Evolutionary conservation across 352 stramenopile species (phyloP).

Genomic region (Aphanomyces euteiches): DNA sequence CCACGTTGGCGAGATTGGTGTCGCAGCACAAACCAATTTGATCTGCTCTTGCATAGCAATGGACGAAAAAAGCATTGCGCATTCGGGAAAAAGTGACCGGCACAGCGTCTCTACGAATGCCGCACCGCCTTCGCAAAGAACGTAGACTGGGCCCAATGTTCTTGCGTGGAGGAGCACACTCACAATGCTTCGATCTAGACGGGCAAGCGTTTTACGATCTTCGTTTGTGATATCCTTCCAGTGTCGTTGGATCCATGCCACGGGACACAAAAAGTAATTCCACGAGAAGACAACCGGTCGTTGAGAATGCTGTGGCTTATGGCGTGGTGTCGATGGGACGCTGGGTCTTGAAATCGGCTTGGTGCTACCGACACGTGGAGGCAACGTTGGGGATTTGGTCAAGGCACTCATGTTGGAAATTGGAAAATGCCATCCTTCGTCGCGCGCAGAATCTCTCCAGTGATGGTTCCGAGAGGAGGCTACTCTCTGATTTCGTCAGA

Average conservation of each 20-base stretch:
- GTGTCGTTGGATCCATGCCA: neutral
- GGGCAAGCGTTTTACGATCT: neutral
- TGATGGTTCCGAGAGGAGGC: no score
- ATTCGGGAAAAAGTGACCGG: neutral
- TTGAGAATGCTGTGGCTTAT: neutral
- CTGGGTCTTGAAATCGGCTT: neutral
- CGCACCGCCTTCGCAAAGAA: neutral
- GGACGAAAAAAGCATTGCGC: neutral
- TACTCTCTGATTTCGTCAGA: no score
- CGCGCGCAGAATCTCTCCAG: no score
- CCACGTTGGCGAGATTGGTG: neutral
- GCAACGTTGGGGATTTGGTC: neutral
- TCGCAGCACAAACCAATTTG: neutral
- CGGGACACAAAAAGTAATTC: constrained; percentile 1
- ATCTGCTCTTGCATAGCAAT: neutral
- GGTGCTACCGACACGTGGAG: neutral
- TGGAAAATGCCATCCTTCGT: no score
- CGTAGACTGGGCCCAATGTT: neutral
- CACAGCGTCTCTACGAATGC: neutral
- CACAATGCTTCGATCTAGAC: neutral
- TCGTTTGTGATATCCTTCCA: neutral
- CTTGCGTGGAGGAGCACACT: neutral
- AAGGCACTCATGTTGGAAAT: neutral
- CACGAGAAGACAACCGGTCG: neutral
- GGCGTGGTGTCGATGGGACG: no score